A percentile compares a stretch with the other conserved stretches of the same genome.
Conservation (phyloP, 73 alveolate species). For the Tetrahymena elliotti region DNA sequence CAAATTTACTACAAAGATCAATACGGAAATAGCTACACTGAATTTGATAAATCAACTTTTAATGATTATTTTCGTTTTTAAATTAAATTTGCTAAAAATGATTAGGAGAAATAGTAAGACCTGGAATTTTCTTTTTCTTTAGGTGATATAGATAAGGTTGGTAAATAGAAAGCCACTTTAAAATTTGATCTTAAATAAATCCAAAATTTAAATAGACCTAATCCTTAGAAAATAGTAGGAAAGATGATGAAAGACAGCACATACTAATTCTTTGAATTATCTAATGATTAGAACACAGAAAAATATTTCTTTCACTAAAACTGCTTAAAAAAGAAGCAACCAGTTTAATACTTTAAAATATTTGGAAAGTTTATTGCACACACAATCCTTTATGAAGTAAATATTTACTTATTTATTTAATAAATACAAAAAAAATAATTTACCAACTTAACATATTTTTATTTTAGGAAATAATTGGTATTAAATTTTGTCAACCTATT, state of each 20-base stretch:
- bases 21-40: neutral
- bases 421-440: too few species aligned
- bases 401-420: neutral
- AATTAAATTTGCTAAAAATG: neutral
- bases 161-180: neutral
- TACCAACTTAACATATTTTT: too few species aligned
- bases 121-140: neutral
- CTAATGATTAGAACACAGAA: neutral
- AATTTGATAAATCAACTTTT: neutral
- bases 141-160: neutral
- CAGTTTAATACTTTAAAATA: neutral
- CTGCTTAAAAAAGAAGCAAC: neutral
- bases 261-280: slow-evolving; percentile 17
- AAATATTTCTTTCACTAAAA: slow-evolving; percentile 21
- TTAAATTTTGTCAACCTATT: neutral
- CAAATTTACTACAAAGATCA: slow-evolving; percentile 7
- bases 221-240: neutral
- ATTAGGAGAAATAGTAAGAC: too few species aligned
- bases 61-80: neutral
- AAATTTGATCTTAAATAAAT: neutral
- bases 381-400: slow-evolving; percentile 1
- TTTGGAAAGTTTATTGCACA: slow-evolving; percentile 42
- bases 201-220: neutral
- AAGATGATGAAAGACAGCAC: slow-evolving; percentile 29
- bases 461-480: neutral